Percentiles rank a stretch among this genome's conserved stretches.
These are phyloP conservation scores for Trichosporon asahii DNA, from an alignment of 1,284 basidiomycete genomes.

Conservation along the genomic window DNA sequence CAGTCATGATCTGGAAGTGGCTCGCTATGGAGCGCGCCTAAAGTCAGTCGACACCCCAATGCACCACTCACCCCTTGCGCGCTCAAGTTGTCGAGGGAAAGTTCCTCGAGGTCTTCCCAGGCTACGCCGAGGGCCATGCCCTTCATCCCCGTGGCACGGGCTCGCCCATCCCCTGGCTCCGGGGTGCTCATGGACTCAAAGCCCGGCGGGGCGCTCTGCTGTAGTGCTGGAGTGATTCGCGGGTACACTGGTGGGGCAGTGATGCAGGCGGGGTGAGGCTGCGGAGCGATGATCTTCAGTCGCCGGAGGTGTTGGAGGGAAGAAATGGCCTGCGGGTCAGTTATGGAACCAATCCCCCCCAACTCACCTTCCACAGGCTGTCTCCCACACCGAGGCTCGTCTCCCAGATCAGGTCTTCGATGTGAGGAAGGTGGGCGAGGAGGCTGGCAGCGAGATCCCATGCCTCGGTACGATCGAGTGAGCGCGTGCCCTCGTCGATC, in stretches of 20 bases:
- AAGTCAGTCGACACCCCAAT: neutral
- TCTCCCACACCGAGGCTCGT: constrained; percentile 23
- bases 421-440: constrained; percentile 11
- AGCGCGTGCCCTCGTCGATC: constrained; percentile 16
- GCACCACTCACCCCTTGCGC: constrained; percentile 25
- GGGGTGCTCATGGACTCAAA: neutral
- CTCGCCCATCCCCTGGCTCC: neutral
- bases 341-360: neutral
- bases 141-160: constrained; percentile 17
- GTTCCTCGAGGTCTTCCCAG: constrained; percentile 32
- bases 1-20: constrained; percentile 24
- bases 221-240: constrained; percentile 18
- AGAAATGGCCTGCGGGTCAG: constrained; percentile 18
- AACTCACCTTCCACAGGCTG: constrained; percentile 19
- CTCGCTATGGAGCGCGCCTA: constrained; percentile 30
- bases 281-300: constrained; percentile 13
- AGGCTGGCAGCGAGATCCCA: constrained; percentile 19
- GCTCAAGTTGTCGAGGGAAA: constrained; percentile 18
- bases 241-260: constrained; percentile 8
- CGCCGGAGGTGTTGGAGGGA: neutral
- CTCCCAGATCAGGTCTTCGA: constrained; percentile 22
- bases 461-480: constrained; percentile 18
- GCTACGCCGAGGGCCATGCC: constrained; percentile 27
- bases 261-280: constrained; percentile 12
- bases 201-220: constrained; percentile 7